Percentiles rank a stretch among this genome's conserved stretches.
These are phyloP conservation scores for Cenchrus fungigraminus DNA, from an alignment of 176 grass and related monocot species.

Conservation along the genomic window DNA sequence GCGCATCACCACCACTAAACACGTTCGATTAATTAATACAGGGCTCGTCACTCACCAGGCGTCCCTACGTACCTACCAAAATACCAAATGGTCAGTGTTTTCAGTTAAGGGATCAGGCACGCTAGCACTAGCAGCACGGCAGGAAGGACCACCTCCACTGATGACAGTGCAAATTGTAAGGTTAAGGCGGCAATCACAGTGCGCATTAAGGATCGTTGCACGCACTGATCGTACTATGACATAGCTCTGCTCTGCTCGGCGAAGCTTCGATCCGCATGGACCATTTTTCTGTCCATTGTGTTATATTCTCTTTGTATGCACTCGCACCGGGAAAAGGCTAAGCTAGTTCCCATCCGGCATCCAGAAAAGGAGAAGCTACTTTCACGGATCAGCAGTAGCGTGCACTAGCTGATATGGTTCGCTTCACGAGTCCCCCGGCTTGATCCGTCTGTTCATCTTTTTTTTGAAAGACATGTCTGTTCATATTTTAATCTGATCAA, in stretches of 20 bases:
- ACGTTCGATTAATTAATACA: background rate
- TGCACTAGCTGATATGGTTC: background rate
- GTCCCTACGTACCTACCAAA: background rate
- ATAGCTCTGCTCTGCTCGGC: background rate
- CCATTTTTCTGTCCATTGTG: background rate
- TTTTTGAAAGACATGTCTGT: background rate
- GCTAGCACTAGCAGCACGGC: background rate
- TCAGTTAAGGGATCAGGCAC: conserved; percentile 10
- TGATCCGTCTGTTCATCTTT: background rate
- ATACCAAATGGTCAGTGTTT: background rate
- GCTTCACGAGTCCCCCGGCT: background rate
- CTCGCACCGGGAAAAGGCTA: background rate
- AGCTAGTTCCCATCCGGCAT: background rate
- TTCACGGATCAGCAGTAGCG: conserved; percentile 13
- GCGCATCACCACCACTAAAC: background rate
- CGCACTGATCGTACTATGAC: too few species aligned
- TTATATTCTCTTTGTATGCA: background rate
- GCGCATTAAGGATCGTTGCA: background rate
- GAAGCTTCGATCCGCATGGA: conserved; percentile 10
- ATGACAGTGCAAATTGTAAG: background rate
- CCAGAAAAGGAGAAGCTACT: background rate
- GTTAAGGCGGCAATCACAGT: background rate
- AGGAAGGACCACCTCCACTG: background rate
- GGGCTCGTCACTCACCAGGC: background rate
- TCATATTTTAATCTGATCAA: background rate